phyloP scores from a whole-genome alignment of 1,284 basidiomycete species.

The Leccinum insolens region DNA sequence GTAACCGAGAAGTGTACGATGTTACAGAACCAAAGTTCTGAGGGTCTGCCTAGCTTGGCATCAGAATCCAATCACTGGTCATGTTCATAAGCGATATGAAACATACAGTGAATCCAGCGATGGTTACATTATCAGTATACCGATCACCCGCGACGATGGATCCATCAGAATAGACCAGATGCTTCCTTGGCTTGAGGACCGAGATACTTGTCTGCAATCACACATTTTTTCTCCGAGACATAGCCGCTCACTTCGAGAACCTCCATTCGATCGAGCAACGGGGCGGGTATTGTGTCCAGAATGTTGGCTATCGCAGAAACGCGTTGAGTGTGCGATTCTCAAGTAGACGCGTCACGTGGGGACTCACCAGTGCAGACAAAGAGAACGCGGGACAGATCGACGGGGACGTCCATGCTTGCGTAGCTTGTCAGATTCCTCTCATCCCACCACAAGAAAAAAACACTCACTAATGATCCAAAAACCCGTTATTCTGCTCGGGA shows the following conservation, averaged over 20 bases:
- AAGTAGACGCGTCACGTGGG: background rate
- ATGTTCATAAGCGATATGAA: background rate
- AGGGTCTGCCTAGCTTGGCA: background rate
- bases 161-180: constrained; percentile 52
- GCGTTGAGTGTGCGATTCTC: background rate
- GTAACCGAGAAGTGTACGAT: background rate
- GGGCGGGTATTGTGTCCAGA: constrained; percentile 95
- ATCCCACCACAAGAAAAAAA: background rate
- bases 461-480: constrained; percentile 90
- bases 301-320: constrained; percentile 64
- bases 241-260: constrained; percentile 97
- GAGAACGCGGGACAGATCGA: constrained; percentile 93
- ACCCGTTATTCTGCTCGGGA: constrained; percentile 96
- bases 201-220: constrained; percentile 91
- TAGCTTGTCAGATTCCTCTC: constrained; percentile 10
- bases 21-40: background rate
- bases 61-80: background rate
- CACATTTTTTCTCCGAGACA: constrained; percentile 94
- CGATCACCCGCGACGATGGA: too few species aligned
- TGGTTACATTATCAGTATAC: background rate
- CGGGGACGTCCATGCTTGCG: constrained; percentile 91
- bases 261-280: constrained; percentile 96
- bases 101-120: background rate
- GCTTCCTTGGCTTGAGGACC: constrained; percentile 94
- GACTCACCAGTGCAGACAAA: constrained; percentile 89